Evolutionary conservation across 768 basidiomycete species (phyloP).

Genomic region (Boletus vermiculosoides): DNA sequence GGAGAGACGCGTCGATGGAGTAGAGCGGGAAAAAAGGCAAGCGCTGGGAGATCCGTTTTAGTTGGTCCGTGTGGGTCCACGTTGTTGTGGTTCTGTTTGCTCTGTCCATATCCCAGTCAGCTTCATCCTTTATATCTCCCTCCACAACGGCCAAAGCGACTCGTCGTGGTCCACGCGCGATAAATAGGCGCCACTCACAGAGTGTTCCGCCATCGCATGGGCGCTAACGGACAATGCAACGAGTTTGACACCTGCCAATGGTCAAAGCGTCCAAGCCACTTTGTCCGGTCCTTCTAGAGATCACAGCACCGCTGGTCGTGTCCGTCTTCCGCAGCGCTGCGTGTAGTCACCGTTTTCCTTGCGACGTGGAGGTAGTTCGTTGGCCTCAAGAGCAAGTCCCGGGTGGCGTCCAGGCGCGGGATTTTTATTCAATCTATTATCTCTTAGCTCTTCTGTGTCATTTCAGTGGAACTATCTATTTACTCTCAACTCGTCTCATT

Average conservation of each 20-base stretch:
- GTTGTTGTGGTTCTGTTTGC: constrained; percentile 34
- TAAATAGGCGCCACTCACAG: constrained; percentile 15
- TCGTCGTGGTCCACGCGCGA: background rate
- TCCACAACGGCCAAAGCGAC: constrained; percentile 13
- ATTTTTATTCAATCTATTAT: background rate
- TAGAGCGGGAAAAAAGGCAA: constrained; percentile 26
- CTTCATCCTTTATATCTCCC: constrained; percentile 11
- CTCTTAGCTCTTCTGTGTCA: background rate
- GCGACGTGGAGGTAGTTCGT: background rate
- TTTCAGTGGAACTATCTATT: background rate
- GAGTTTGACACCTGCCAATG: constrained; percentile 9
- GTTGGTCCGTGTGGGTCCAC: constrained; percentile 38
- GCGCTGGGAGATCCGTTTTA: constrained; percentile 27
- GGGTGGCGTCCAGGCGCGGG: constrained; percentile 11
- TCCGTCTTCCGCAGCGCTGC: background rate
- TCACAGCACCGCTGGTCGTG: background rate
- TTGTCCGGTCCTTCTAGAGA: background rate
- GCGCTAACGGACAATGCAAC: background rate
- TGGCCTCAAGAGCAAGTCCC: background rate
- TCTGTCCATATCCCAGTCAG: constrained; percentile 8
- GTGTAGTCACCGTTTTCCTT: background rate
- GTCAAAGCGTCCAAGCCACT: constrained; percentile 15
- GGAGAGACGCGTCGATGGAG: constrained; percentile 29
- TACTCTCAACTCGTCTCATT: background rate
- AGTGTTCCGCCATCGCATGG: constrained; percentile 9